Evolutionary conservation across 495 filamentous ascomycete genomes (phyloP), one percentile per base, ranked within the genome.

Genomic region (Aeminium ludgeri): DNA sequence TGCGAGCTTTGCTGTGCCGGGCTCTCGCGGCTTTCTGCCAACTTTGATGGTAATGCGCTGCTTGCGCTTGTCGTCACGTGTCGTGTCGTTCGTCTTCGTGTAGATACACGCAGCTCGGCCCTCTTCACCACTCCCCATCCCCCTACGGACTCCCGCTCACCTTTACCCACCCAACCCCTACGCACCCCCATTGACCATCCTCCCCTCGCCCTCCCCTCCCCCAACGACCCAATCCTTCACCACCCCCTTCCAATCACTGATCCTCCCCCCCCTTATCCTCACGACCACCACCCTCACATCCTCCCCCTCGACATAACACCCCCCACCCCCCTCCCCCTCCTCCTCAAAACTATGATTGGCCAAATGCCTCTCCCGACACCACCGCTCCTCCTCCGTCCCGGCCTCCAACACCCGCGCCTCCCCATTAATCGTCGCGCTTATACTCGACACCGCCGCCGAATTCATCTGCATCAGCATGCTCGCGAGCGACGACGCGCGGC

Each of bases 401-500:
- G 62, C 53, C 5, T 75, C 66, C 28, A 92, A 65, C 29, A 97
- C 63, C 20, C 68, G 61, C 2, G 89, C 87, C 23, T 71, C 64
- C 7, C 89, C 89, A 49, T 86, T 89, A 53, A 97, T 86, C 1
- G 89, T 95, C 3, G 83, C 86, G 48, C 76, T 83, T 59, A 97
- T 97, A 53, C 76, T 81, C n/a, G 74, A 81, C 43, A 97, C 63
- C 8, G 78, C 80, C 25, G 78, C 80, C 10, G 82, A 84, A 59
- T 97, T 97, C 39, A 96, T 65, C 61, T 87, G 87, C 48, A 87
- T 67, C 11, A 97, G 70, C 28, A 95, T 65, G 19, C 72, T 74
- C 0, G 85, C 86, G 1, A 97, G 70, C 20, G 75, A 80, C 27
- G 76, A 80, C 72, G 70, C 44, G 66, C 66, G 20, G 33, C 75